phyloP scores from a whole-genome alignment of 2,329 filamentous ascomycete genomes.

The Talaromyces piceae region DNA sequence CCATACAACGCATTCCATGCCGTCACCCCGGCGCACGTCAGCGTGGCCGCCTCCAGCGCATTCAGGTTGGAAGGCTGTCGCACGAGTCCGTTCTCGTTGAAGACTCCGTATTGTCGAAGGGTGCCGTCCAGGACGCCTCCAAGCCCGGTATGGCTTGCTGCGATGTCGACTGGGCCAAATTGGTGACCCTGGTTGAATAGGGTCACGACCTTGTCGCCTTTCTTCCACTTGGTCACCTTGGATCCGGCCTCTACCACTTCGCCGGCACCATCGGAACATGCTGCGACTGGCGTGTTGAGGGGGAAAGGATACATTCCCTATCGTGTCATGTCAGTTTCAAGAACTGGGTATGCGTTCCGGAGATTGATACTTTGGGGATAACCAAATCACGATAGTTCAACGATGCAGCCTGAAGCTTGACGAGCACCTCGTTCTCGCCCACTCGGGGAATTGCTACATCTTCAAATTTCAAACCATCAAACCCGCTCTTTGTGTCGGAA shows the following conservation, averaged over 20 bases:
- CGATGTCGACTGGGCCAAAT: slow-evolving; percentile 37
- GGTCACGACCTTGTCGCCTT: slow-evolving; percentile 51
- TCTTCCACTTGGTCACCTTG: slow-evolving; percentile 49
- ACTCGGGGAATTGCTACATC: slow-evolving; percentile 50
- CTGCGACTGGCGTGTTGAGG: slow-evolving; percentile 23
- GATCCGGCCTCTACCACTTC: slow-evolving; percentile 46
- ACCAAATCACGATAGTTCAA: slow-evolving; percentile 45
- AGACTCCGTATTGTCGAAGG: slow-evolving; percentile 60
- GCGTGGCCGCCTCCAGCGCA: slow-evolving; percentile 48
- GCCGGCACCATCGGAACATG: slow-evolving; percentile 36
- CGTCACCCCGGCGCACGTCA: slow-evolving; percentile 56
- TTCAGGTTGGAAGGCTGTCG: slow-evolving; percentile 51
- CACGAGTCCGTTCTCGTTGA: slow-evolving; percentile 62
- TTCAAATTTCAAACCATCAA: slow-evolving; percentile 53
- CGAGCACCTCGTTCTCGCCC: slow-evolving; percentile 64
- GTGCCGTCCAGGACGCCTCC: slow-evolving; percentile 63
- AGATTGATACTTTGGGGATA: slow-evolving; percentile 38
- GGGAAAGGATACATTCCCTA: slow-evolving; percentile 30
- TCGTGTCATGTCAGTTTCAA: neutral
- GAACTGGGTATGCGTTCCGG: neutral
- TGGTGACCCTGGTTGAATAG: slow-evolving; percentile 54
- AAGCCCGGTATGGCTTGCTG: slow-evolving; percentile 48
- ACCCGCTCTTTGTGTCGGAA: slow-evolving; percentile 43
- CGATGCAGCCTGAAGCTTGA: slow-evolving; percentile 51
- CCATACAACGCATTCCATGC: slow-evolving; percentile 38